A percentile compares a stretch with the other conserved stretches of the same genome.
Conservation (phyloP, 768 basidiomycete species). For the Leucocoprinus leucothites region DNA sequence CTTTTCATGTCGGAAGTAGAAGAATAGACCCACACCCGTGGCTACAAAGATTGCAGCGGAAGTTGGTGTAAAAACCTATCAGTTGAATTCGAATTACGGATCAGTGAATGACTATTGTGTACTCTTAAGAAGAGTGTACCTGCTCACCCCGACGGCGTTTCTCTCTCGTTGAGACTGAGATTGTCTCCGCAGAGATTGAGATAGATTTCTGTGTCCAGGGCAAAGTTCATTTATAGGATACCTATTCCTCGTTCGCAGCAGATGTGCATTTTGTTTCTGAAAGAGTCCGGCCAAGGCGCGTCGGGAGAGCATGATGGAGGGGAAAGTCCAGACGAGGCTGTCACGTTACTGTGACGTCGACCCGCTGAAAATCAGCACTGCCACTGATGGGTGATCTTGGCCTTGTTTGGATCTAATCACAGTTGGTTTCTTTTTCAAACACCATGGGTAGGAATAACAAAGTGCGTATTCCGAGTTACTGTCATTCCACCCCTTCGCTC, state of each 20-base stretch:
- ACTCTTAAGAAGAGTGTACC: slow-evolving; percentile 1
- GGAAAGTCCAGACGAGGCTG: background rate
- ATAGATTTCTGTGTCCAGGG: background rate
- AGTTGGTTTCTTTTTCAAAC: background rate
- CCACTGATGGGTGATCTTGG: slow-evolving; percentile 8
- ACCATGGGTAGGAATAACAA: slow-evolving; percentile 13
- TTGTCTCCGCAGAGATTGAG: background rate
- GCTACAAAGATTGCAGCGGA: slow-evolving; percentile 83
- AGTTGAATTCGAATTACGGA: background rate
- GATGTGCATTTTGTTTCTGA: background rate
- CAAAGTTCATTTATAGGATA: background rate
- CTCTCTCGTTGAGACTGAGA: slow-evolving; percentile 3
- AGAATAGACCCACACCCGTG: slow-evolving; percentile 77
- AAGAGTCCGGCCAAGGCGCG: background rate
- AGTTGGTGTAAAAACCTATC: slow-evolving; percentile 87
- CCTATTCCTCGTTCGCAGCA: background rate
- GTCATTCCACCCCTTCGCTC: no score
- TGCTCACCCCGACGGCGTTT: slow-evolving; percentile 10
- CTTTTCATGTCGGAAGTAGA: slow-evolving; percentile 91
- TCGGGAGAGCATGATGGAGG: background rate
- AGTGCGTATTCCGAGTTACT: slow-evolving; percentile 6
- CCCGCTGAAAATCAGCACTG: background rate
- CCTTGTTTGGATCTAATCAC: slow-evolving; percentile 5
- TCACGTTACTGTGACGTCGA: background rate
- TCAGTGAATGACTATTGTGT: background rate